Conservation (phyloP, 2,329 filamentous ascomycete species). For the Akanthomyces lecanii region DNA sequence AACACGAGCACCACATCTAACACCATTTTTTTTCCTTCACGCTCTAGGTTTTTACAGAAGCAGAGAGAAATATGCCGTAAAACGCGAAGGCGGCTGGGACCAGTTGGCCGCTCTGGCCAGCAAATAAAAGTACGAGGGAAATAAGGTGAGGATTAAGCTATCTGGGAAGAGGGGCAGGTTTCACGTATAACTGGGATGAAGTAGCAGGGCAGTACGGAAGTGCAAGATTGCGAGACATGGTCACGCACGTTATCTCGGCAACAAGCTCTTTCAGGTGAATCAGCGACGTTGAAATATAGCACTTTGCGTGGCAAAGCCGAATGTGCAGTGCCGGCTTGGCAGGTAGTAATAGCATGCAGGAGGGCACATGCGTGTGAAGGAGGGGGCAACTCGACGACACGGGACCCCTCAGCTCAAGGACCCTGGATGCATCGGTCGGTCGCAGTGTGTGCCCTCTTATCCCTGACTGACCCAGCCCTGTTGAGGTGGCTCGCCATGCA, state of each 20-base stretch:
- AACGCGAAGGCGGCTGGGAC: no score
- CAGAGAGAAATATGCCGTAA: no score
- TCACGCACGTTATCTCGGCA: not conserved
- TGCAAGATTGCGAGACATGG: not conserved
- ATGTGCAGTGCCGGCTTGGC: not conserved
- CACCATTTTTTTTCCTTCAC: no score
- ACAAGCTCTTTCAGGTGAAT: not conserved
- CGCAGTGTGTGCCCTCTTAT: not conserved
- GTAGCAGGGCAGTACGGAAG: not conserved
- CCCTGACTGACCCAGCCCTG: no score
- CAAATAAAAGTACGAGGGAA: not conserved
- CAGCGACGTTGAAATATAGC: not conserved
- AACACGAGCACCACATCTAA: no score
- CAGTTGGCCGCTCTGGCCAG: no score
- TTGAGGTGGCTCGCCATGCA: not conserved
- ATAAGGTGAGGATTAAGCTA: conserved; percentile 5
- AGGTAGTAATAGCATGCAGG: not conserved
- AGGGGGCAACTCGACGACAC: not conserved
- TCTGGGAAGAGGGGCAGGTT: conserved; percentile 1
- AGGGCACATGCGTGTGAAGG: not conserved
- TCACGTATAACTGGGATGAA: not conserved
- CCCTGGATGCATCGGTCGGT: not conserved
- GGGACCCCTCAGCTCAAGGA: not conserved
- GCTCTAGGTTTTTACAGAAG: no score
- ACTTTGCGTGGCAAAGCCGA: not conserved